Evolutionary conservation across 192 early-diverging fungal genomes (phyloP), one percentile per base, ranked within the genome.

Genomic region (Jimgerdemannia flammicorona): DNA sequence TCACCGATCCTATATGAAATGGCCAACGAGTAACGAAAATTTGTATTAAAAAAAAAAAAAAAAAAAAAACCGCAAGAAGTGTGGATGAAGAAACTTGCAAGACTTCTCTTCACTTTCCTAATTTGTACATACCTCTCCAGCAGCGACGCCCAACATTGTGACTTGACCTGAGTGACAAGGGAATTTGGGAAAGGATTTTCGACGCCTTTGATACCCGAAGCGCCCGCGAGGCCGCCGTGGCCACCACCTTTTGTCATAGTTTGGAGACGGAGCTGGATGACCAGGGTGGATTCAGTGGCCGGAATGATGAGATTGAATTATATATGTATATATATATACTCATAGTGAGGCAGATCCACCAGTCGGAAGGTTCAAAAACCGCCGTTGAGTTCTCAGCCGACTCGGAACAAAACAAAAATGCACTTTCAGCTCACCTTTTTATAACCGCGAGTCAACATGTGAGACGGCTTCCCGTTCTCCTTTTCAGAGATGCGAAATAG

Each of bases 1-100:
- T 68, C 67, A 68, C 67, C 67, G 19, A 68, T 68, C 67, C 67
- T 68, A 68, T 68, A 19, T 59, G 14, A 10, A 59, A 59, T 10
- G 14, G 14, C 49, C 49, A 2, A 10, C 6, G 14, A 59, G 6
- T 14, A 59, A 59, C 14, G 49, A 10, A 59, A 59, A 18, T 10
- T n/a, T 68, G 67, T 6, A 14, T 68, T 68, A 18, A 19, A 9
- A 41, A 41, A 0, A 14, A 14, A 14, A 65, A 14, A 18, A 29
- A 0, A 14, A 14, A 14, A 65, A 14, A 18, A 29, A 1, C 29
- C 29, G 29, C 29, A 29, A 29, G 29, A 29, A 29, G 29, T 1
- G 1, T 29, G 29, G 29, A 29, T 29, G 29, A 29, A 29, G 29
- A 29, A 29, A 29, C 29, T 29, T 29, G 29, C 29, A 29, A 29